Percentiles rank a stretch among this genome's conserved stretches.
phyloP scores from a whole-genome alignment of 1,139 yeast genomes.

The Maudiozyma humilis region DNA sequence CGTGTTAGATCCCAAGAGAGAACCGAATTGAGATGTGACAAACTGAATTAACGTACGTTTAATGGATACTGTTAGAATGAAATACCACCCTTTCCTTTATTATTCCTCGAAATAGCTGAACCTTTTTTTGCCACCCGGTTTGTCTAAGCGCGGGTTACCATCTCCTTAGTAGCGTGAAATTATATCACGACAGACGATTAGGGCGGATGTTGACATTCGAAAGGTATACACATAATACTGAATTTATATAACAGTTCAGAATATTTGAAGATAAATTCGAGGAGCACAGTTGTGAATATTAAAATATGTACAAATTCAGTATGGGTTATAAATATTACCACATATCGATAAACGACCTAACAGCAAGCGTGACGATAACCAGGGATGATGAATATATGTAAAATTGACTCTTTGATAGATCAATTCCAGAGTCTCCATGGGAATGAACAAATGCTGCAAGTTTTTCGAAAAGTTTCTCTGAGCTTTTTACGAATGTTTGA shows the following conservation, averaged over 20 bases:
- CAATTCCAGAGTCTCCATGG: neutral
- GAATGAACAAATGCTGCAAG: neutral
- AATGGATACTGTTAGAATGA: too few relatives aligned
- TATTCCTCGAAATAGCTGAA: neutral
- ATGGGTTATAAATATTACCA: too few relatives aligned
- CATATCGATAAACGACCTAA: neutral
- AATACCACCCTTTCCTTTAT: too few relatives aligned
- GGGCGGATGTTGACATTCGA: too few relatives aligned
- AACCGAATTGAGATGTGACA: too few relatives aligned
- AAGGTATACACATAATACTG: too few relatives aligned
- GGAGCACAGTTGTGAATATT: too few relatives aligned
- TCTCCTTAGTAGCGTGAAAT: neutral
- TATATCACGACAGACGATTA: neutral
- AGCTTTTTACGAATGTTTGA: neutral
- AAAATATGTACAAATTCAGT: too few relatives aligned
- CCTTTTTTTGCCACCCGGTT: neutral
- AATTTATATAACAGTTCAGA: too few relatives aligned
- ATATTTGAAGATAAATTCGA: too few relatives aligned
- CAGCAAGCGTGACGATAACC: conserved; percentile 2
- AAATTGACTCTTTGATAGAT: conserved; percentile 3
- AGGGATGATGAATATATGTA: conserved; percentile 6
- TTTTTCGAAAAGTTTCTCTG: neutral
- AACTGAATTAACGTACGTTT: too few relatives aligned
- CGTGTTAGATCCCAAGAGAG: too few relatives aligned
- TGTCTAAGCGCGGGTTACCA: neutral